phyloP scores from a whole-genome alignment of 2,329 filamentous ascomycete genomes.

The Calonectria naviculata region DNA sequence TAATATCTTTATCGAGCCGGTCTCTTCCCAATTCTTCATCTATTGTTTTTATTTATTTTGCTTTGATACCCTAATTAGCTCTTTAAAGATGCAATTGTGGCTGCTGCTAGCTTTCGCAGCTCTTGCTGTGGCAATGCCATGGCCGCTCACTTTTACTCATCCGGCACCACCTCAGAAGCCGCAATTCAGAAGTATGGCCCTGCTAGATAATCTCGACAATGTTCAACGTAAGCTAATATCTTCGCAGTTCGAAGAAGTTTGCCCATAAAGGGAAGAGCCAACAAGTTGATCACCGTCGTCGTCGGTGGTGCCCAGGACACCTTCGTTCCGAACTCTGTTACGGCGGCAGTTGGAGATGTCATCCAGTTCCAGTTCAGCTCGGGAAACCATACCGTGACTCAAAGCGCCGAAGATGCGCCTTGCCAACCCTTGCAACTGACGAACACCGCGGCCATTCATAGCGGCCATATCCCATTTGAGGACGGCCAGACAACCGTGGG shows the following conservation, averaged over 20 bases:
- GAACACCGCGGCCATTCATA: conserved; percentile 48
- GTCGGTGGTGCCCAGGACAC: conserved; percentile 50
- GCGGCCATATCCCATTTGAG: conserved; percentile 53
- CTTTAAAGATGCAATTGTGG: background rate
- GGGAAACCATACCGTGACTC: conserved; percentile 57
- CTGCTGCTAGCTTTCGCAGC: background rate
- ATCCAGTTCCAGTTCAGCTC: conserved; percentile 57
- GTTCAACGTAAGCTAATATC: background rate
- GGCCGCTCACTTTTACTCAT: background rate
- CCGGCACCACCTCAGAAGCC: background rate
- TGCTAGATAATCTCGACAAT: background rate
- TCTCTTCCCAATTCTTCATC: conserved; percentile 1
- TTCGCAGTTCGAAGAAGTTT: conserved; percentile 18
- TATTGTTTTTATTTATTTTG: background rate
- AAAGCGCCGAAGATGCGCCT: conserved; percentile 47
- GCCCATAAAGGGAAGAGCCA: conserved; percentile 26
- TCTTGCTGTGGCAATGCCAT: background rate
- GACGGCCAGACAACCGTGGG: conserved; percentile 51
- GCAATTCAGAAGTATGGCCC: conserved; percentile 11
- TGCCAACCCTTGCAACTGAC: conserved; percentile 52
- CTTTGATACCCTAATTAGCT: background rate
- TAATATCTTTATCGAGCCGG: conserved; percentile 10
- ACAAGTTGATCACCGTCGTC: conserved; percentile 45
- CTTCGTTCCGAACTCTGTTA: conserved; percentile 50
- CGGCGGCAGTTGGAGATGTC: conserved; percentile 49